phyloP scores from a whole-genome alignment of 179 eudicot species.

The Beta corolliflora region DNA sequence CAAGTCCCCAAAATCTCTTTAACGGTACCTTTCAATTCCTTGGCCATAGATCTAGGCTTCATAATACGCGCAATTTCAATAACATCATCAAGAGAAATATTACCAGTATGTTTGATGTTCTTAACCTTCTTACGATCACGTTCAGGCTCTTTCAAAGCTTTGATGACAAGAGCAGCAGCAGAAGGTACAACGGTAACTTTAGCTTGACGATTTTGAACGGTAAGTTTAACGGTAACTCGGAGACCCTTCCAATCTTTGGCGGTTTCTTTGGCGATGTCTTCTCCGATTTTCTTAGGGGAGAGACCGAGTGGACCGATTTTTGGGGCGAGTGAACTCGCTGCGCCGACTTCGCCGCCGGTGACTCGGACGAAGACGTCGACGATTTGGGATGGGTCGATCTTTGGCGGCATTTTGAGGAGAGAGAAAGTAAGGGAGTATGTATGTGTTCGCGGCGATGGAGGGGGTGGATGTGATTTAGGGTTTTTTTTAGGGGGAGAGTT shows the following conservation, averaged over 20 bases:
- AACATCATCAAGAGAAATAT: constrained; percentile 73
- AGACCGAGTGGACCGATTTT: constrained; percentile 86
- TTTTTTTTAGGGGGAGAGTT: constrained; percentile 1
- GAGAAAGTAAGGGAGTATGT: background rate
- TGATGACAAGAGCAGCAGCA: constrained; percentile 81
- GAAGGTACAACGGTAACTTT: constrained; percentile 88
- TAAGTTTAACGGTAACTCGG: constrained; percentile 83
- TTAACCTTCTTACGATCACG: constrained; percentile 78
- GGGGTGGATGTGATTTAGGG: background rate
- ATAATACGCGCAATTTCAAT: constrained; percentile 77
- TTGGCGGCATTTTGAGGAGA: constrained; percentile 67
- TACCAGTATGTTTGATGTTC: constrained; percentile 79
- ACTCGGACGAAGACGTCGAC: constrained; percentile 85
- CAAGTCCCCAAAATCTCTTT: constrained; percentile 89
- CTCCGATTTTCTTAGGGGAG: constrained; percentile 85
- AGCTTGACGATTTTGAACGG: constrained; percentile 88
- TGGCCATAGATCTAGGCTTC: constrained; percentile 75
- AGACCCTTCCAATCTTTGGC: constrained; percentile 95
- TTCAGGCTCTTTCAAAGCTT: constrained; percentile 83
- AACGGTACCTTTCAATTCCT: constrained; percentile 62
- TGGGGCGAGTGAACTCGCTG: constrained; percentile 83
- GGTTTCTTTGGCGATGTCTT: constrained; percentile 89
- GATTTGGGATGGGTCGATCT: constrained; percentile 74
- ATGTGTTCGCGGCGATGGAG: background rate
- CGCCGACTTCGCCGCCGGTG: constrained; percentile 88